phyloP scores from a whole-genome alignment of 306 rosid species.

The Betula pendula region DNA sequence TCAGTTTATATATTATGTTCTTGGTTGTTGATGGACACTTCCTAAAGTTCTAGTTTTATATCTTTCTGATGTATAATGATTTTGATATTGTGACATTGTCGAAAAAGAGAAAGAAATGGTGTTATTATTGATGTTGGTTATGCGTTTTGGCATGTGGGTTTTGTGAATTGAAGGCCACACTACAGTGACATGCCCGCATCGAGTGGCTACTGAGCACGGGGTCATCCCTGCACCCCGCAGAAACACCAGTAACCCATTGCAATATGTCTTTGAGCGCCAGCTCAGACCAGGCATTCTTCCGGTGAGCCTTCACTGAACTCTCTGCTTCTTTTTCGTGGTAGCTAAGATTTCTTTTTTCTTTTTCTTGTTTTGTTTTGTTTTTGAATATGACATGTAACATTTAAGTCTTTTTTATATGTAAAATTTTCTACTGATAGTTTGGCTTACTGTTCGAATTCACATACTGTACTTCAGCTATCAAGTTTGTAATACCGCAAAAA shows the following conservation, averaged over 20 bases:
- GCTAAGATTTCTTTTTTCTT: constrained; percentile 4
- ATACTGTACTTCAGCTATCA: not conserved
- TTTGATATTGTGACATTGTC: not conserved
- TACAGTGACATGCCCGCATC: constrained; percentile 87
- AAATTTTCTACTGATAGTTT: constrained; percentile 1
- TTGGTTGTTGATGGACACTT: not conserved
- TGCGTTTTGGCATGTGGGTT: constrained; percentile 22
- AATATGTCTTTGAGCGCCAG: constrained; percentile 86
- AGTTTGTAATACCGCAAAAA: not conserved
- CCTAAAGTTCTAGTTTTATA: not conserved
- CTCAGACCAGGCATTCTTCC: constrained; percentile 51
- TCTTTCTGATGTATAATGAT: not conserved
- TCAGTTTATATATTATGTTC: not conserved
- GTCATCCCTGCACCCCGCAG: constrained; percentile 77
- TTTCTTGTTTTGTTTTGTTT: not conserved
- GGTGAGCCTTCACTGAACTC: constrained; percentile 38
- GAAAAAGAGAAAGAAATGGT: not conserved
- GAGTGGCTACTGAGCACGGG: constrained; percentile 76
- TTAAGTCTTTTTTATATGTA: not conserved
- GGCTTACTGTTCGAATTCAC: not conserved
- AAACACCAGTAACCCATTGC: constrained; percentile 56
- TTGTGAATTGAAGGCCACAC: constrained; percentile 74
- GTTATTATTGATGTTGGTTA: not conserved
- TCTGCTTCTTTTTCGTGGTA: not conserved
- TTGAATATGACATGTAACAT: not conserved